Base-by-base conservation (phyloP, 345 rosid species). In the Gossypium turneri region DNA sequence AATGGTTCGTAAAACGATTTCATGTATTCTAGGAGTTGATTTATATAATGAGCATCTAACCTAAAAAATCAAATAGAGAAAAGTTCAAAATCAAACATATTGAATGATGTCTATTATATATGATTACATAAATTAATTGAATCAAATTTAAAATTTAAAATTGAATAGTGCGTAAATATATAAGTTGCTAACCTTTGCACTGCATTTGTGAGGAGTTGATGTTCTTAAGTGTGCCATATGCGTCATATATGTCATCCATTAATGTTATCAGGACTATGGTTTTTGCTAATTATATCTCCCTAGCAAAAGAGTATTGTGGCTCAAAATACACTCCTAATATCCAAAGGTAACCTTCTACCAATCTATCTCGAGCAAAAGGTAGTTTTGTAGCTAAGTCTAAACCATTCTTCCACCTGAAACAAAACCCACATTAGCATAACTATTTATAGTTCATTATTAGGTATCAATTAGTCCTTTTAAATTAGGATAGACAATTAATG, bases 351-450 rank as follows among this genome's bases (percentile, higher is more conserved):
- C 76, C 12, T 47, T 82, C 85, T 0, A 71, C 72, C 2, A 79
- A 2, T 38, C 81, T 77, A 56, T 82, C 78, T 51, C 82, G 60
- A 29, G 81, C 77, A 74, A 68, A 79, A 1, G 82, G 77, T n/a
- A 82, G 69, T 50, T 80, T 79, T 2, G 9, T 77, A 0, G 44
- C 2, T 22, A 77, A 52, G 48, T 82, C 81, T 41, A 82, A 52
- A 16, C 48, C 71, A 67, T 61, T 77, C 83, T 78, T 80, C 83
- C 81, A 82, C 75, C 85, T 81, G 62, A 3, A 53, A 53, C 2
- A 12, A 53, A 53, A 29, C 2, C 2, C 19, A 9, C 41, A 34
- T 34, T 34, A 34, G 41, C 41, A 7, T 34, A 29, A 29, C 38
- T 29, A 29, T 29, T 6, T 4, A 27, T 27, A 29, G 38, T 29